Conservation (phyloP, 2,329 filamentous ascomycete genomes). For the Pseudogymnoascus sp. region DNA sequence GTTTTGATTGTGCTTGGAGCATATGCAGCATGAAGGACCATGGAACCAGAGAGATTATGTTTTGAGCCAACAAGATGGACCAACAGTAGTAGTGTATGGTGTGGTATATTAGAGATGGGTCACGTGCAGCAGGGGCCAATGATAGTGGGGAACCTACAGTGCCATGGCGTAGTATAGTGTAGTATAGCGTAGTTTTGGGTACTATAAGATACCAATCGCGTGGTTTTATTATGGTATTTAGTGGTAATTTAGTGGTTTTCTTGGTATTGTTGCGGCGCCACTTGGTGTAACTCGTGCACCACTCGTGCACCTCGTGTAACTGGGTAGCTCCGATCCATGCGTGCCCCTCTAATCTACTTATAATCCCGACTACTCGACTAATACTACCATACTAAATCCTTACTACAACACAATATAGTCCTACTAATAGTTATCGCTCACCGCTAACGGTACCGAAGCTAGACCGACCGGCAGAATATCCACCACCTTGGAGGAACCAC, state of each 20-base stretch:
- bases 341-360: not conserved
- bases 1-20: slow-evolving; percentile 5
- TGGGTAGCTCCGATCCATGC: not conserved
- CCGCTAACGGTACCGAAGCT: slow-evolving; percentile 5
- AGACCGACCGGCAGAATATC: not conserved
- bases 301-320: not conserved
- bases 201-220: not conserved
- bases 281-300: not conserved
- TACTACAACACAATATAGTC: too few relatives aligned
- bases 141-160: not conserved
- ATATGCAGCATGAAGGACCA: not conserved
- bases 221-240: not conserved
- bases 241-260: too few relatives aligned
- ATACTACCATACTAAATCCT: not conserved
- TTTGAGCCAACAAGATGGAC: not conserved
- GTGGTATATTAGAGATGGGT: not conserved
- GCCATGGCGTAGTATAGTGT: not conserved
- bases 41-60: not conserved
- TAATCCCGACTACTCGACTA: not conserved
- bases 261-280: not conserved
- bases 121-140: not conserved
- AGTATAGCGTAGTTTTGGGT: too few relatives aligned
- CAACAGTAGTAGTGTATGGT: not conserved
- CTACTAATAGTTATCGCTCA: not conserved
- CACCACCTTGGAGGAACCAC: not conserved